Percentiles rank a stretch among this genome's conserved stretches.
Conservation (phyloP, 176 grass and related monocot genomes). For the Avena sativa region DNA sequence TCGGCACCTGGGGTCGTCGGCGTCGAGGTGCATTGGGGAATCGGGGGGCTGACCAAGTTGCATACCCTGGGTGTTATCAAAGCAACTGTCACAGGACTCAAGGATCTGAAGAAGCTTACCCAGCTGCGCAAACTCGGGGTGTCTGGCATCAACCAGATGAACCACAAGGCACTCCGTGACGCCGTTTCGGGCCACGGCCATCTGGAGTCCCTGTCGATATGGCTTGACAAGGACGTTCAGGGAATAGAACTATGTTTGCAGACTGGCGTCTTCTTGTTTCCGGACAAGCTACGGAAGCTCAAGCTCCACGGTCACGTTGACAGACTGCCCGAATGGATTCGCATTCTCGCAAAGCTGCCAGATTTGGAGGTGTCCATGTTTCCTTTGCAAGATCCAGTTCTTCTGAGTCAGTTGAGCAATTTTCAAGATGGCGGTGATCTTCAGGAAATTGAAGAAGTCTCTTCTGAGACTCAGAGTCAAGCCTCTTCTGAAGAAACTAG, state of each 20-base stretch:
- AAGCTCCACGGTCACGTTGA: neutral
- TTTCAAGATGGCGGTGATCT: neutral
- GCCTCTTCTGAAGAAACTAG: too few species aligned
- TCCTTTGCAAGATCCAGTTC: too few species aligned
- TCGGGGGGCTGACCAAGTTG: neutral
- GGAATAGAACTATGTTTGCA: neutral
- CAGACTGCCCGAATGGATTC: neutral
- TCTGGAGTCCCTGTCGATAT: conserved; percentile 5
- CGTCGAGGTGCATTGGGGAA: neutral
- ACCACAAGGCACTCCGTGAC: neutral
- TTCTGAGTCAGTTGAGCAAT: too few species aligned
- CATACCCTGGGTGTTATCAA: neutral
- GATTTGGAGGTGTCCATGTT: neutral
- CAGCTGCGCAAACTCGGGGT: neutral
- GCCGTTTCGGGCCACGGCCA: neutral
- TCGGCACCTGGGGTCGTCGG: too few species aligned
- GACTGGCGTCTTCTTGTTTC: neutral
- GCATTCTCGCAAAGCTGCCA: neutral
- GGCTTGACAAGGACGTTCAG: conserved; percentile 1
- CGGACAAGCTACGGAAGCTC: neutral
- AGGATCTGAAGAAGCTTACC: neutral
- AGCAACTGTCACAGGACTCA: neutral
- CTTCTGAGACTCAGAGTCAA: too few species aligned
- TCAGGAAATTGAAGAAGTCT: too few species aligned
- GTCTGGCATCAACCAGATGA: neutral